Base-by-base conservation (phyloP, 495 filamentous ascomycete genomes). In the Penicillium malachiteum region DNA sequence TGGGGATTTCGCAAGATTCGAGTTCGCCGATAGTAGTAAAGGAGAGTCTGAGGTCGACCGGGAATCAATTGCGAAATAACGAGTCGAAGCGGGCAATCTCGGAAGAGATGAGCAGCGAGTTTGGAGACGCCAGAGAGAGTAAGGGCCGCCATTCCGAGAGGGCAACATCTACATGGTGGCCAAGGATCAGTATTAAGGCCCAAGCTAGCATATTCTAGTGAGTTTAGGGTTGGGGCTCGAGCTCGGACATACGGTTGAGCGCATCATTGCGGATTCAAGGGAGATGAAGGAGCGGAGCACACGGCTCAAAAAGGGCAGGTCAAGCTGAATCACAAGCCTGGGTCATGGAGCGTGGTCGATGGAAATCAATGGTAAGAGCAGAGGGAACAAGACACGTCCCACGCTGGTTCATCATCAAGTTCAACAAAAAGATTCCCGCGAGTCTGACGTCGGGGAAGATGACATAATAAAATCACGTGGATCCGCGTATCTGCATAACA, bases 401-500 rank as follows among this genome's bases (percentile, higher is more conserved):
- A 54, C 38, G 42, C 37, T 42, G 55, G 38, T 38, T 44, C 35
- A 50, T 43, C 55, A 31, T 17, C 33, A 39, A 52, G 44, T 49
- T 54, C 55, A 60, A 31, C 54, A 21, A 35, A 49, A 44, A 31
- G 35, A 43, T 12, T 56, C 51, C 57, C 55, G 58, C 39, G 51
- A 43, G 16, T 52, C 65, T 68, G 63, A 68, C 63, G 65, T 68
- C 57, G 62, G 46, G 41, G 40, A 26, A 31, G 65, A 60, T 68
- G 56, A 68, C 56, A 58, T 42, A 63, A 56, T 14, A 4, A 10
- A 9, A 30, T 68, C 65, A 68, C 63, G 65, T 68, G 65, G 13
- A 48, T 9, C 14, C 71, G 69, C 68, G 71, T 69, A 26, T 52
- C 49, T 55, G 61, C 69, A 62, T 67, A 67, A 67, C 64, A 65